Percentiles rank a stretch among this genome's conserved stretches.
Evolutionary conservation across 2,329 filamentous ascomycete genomes (phyloP).

Genomic region (Periconia sp.): DNA sequence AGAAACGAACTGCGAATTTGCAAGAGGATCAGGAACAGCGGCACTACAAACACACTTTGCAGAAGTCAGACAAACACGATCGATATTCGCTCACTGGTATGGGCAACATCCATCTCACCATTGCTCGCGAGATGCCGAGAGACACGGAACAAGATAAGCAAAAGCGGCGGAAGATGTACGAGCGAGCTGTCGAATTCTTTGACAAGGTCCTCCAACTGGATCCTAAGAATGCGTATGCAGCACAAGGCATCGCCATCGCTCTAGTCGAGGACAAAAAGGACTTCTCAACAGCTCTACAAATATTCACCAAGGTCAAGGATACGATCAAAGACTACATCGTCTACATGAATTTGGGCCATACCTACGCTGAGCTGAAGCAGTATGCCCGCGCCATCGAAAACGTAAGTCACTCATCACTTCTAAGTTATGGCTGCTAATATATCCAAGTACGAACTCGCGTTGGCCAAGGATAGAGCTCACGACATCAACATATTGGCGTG

Average conservation of each 20-base stretch:
- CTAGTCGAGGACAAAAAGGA: constrained; percentile 95
- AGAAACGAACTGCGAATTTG: constrained; percentile 80
- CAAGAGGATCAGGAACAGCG: constrained; percentile 89
- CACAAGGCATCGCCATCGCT: constrained; percentile 93
- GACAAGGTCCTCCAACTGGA: constrained; percentile 97
- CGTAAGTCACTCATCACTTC: constrained; percentile 44
- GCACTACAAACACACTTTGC: constrained; percentile 95
- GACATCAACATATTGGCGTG: constrained; percentile 84
- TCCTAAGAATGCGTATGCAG: constrained; percentile 92
- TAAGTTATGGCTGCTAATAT: constrained; percentile 14
- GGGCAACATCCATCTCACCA: constrained; percentile 90
- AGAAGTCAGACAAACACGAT: constrained; percentile 91
- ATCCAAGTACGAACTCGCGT: constrained; percentile 77
- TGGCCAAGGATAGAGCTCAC: constrained; percentile 78
- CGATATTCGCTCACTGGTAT: constrained; percentile 95
- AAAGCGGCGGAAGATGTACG: constrained; percentile 85
- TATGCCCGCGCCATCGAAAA: constrained; percentile 90
- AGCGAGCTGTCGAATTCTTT: constrained; percentile 95
- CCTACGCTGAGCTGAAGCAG: constrained; percentile 88
- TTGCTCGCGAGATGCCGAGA: constrained; percentile 92
- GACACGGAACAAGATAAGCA: constrained; percentile 90
- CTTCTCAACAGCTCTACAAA: constrained; percentile 77
- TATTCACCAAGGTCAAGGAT: constrained; percentile 89
- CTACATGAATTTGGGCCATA: constrained; percentile 91
- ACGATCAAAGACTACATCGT: constrained; percentile 88